Percentiles rank a stretch among this genome's conserved stretches.
Conservation (phyloP, 257 asterid genomes). For the Solanum okadae region DNA sequence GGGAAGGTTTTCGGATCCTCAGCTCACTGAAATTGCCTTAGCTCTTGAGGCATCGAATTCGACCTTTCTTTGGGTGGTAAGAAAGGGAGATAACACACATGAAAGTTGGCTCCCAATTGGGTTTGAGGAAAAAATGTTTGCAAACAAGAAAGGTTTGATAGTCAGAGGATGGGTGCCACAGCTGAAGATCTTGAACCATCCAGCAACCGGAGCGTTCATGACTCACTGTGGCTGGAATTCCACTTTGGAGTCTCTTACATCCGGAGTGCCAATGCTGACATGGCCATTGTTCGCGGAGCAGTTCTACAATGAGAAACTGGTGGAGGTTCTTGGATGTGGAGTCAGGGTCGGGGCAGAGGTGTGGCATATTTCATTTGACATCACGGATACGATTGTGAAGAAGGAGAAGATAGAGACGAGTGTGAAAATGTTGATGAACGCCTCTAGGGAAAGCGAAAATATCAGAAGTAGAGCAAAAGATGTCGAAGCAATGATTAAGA, state of each 20-base stretch:
- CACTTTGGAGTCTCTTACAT: slow-evolving; percentile 5
- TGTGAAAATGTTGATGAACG: not conserved
- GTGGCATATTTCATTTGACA: not conserved
- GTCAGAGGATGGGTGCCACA: slow-evolving; percentile 24
- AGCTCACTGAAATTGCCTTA: slow-evolving; percentile 12
- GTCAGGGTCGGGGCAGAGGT: slow-evolving; percentile 7
- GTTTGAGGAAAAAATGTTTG: slow-evolving; percentile 1
- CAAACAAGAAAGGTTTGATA: slow-evolving; percentile 9
- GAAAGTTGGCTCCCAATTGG: slow-evolving; percentile 8
- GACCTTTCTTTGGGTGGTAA: slow-evolving; percentile 17
- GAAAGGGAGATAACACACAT: not conserved
- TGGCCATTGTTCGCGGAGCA: slow-evolving; percentile 26
- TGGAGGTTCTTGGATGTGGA: slow-evolving; percentile 2
- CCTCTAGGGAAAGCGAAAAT: not conserved
- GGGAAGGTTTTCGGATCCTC: slow-evolving; percentile 2
- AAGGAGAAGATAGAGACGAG: slow-evolving; percentile 2
- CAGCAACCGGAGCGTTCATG: slow-evolving; percentile 16
- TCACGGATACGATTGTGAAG: not conserved
- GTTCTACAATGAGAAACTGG: slow-evolving; percentile 16
- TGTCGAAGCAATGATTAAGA: not conserved
- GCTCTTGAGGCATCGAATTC: slow-evolving; percentile 12
- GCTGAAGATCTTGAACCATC: slow-evolving; percentile 7
- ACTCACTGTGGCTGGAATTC: slow-evolving; percentile 33
- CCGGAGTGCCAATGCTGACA: slow-evolving; percentile 19
- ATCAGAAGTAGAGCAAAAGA: slow-evolving; percentile 6